Percentiles rank a stretch among this genome's conserved stretches.
phyloP scores from a whole-genome alignment of 257 asterid species.

The Paraleonurus japonicus region DNA sequence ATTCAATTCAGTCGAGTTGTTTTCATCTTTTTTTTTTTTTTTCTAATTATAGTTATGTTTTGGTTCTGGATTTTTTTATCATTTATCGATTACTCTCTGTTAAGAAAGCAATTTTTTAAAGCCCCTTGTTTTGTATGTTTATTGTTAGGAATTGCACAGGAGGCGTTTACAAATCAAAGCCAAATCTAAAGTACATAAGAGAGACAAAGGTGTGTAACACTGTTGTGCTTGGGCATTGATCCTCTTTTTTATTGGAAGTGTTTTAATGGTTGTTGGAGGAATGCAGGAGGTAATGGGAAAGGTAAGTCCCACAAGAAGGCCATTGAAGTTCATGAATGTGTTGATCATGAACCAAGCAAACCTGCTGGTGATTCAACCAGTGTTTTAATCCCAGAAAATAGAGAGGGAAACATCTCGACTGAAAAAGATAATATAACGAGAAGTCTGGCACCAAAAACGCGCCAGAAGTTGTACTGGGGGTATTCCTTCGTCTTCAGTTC shows the following conservation, averaged over 20 bases:
- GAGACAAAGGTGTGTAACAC: conserved; percentile 50
- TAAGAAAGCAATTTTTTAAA: neutral
- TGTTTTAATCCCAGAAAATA: conserved; percentile 22
- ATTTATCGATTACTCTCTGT: neutral
- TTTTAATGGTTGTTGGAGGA: conserved; percentile 19
- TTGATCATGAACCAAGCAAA: conserved; percentile 20
- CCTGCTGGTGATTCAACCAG: conserved; percentile 26
- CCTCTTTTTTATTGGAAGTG: neutral
- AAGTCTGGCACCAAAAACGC: conserved; percentile 33
- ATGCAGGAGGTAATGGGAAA: conserved; percentile 38
- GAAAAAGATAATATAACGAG: conserved; percentile 29
- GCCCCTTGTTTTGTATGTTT: conserved; percentile 1
- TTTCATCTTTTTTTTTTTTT: neutral
- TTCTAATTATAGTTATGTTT: neutral
- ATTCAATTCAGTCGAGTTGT: neutral
- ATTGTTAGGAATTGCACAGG: conserved; percentile 67
- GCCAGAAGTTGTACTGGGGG: conserved; percentile 88
- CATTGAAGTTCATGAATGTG: conserved; percentile 21
- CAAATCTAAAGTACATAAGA: conserved; percentile 51
- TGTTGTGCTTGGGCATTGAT: neutral
- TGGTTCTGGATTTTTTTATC: neutral
- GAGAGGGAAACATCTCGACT: conserved; percentile 17
- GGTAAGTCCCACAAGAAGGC: conserved; percentile 42
- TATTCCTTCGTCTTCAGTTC: conserved; percentile 26
- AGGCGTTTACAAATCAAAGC: conserved; percentile 80